Evolutionary conservation across 768 basidiomycete genomes (phyloP), one percentile per base, ranked within the genome.

Genomic region (Podaxis carcinomalis): DNA sequence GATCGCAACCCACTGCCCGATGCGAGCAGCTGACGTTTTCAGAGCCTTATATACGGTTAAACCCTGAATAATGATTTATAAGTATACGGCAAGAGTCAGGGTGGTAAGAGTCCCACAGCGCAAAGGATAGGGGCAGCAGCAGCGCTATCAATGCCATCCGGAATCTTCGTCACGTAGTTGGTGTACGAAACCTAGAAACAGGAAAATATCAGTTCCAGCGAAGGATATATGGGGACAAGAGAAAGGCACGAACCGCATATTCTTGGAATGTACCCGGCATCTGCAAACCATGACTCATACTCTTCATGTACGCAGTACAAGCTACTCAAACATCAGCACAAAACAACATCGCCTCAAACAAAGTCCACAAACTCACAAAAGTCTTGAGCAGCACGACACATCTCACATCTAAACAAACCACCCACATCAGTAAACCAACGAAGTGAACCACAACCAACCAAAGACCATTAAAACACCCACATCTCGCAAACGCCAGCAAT

Each of bases 31-130:
- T 51, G 83, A 80, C 69, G 87, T 80, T 72, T 93, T 94, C 67
- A 95, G 75, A 0, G 92, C 93, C 59, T 90, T 87, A 69, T 92
- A 95, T 1, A 91, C 90, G 2, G 93, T 95, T 19, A 95, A 76
- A 51, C 90, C 91, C 87, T 88, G 25, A 27, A 4, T 27, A 0
- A 27, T 27, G 5, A 27, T 51, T 39, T 23, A 6, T 39, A 6
- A 49, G 19, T 49, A 23, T 47, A 11, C 1, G 46, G 23, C 23
- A 14, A 13, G 2, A 27, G 2, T 2, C 3, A 10, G n/a, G 21
- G 47, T 21, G 4, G 1, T 16, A 46, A 46, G 53, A 14, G 21
- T n/a, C 81, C 54, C 70, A 88, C 88, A 11, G 90, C 91, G 65
- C 91, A 93, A 13, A 93, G 82, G 62, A 95, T 82, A 5, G 88